Percentiles rank a stretch among this genome's conserved stretches.
Evolutionary conservation across 1,284 basidiomycete genomes (phyloP).

Genomic region (Trichosporon sp.): DNA sequence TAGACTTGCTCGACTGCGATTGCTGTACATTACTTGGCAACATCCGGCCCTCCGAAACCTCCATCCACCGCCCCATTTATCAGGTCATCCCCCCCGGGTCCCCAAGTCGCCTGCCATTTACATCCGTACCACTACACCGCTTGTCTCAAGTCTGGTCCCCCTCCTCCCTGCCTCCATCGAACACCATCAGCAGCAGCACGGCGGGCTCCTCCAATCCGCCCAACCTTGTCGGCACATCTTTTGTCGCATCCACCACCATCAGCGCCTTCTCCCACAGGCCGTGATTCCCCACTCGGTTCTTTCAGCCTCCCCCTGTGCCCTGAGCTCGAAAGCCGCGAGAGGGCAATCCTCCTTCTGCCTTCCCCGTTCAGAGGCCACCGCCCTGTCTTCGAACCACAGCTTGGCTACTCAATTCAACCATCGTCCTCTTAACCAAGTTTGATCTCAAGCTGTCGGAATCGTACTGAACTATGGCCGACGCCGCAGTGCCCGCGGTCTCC

Average conservation of each 20-base stretch:
- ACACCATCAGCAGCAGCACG: background rate
- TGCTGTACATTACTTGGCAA: conserved; percentile 1
- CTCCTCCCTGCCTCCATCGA: background rate
- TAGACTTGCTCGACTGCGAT: conserved; percentile 1
- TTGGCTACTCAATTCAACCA: background rate
- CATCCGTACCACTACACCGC: background rate
- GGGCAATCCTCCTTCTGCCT: background rate
- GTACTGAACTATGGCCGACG: conserved; percentile 11
- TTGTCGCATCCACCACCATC: background rate
- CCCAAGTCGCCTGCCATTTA: background rate
- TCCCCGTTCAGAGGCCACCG: background rate
- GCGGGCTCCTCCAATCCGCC: background rate
- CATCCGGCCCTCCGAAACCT: background rate
- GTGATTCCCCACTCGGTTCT: background rate
- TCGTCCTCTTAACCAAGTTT: background rate
- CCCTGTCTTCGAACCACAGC: background rate
- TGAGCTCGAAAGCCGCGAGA: conserved; percentile 1
- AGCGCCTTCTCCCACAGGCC: background rate
- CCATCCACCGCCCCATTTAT: background rate
- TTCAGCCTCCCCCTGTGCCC: background rate
- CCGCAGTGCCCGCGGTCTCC: conserved; percentile 3
- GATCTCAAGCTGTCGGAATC: conserved; percentile 1
- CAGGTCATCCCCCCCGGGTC: background rate
- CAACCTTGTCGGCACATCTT: background rate
- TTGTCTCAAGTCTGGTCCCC: background rate